phyloP scores from a whole-genome alignment of 1,139 yeast genomes.

The Suhomyces maxii region DNA sequence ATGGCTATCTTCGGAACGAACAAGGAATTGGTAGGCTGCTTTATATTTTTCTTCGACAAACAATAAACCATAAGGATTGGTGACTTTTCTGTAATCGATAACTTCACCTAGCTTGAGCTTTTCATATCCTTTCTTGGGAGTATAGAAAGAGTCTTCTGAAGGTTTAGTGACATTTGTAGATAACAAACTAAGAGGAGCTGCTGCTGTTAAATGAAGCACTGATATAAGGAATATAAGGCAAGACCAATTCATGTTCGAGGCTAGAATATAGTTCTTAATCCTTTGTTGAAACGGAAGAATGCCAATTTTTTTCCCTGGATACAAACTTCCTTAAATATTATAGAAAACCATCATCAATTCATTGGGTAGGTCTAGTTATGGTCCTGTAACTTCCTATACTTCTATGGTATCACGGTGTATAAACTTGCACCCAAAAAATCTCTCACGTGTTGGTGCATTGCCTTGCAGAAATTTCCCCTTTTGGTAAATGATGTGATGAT shows the following conservation, averaged over 20 bases:
- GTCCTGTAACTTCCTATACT: too few relatives aligned
- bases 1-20: slow-evolving; percentile 33
- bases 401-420: too few relatives aligned
- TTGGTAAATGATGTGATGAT: too few relatives aligned
- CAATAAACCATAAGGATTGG: background rate
- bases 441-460: too few relatives aligned
- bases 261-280: too few relatives aligned
- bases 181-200: slow-evolving; percentile 5
- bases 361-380: too few relatives aligned
- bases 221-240: background rate
- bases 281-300: too few relatives aligned
- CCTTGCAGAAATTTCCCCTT: too few relatives aligned
- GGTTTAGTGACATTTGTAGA: slow-evolving; percentile 1
- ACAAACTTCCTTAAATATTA: too few relatives aligned
- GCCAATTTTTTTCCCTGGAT: too few relatives aligned
- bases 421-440: too few relatives aligned
- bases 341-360: too few relatives aligned
- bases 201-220: background rate
- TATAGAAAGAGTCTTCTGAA: slow-evolving; percentile 28
- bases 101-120: slow-evolving; percentile 25
- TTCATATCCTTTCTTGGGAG: slow-evolving; percentile 28
- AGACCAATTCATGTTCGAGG: background rate
- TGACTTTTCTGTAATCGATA: slow-evolving; percentile 21
- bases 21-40: slow-evolving; percentile 32
- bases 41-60: slow-evolving; percentile 17